Conservation (phyloP, 371 early-diverging fungal species). For the Mucor racemosus region DNA sequence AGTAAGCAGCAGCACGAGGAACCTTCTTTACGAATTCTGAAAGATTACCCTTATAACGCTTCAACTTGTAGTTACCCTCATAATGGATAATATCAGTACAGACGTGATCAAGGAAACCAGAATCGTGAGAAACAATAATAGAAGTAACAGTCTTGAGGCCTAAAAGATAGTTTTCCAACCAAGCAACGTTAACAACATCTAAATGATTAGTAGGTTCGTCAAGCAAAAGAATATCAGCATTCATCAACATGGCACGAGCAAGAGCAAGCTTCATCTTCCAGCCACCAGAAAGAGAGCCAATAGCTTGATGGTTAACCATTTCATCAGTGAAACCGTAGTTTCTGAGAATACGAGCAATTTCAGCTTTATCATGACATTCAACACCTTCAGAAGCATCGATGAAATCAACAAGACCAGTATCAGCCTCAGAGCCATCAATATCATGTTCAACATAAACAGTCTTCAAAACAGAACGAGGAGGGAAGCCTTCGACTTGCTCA, state of each 20-base stretch:
- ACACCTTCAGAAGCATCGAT: constrained; percentile 60
- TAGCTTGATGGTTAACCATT: constrained; percentile 62
- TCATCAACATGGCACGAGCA: constrained; percentile 80
- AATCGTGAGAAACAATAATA: constrained; percentile 90
- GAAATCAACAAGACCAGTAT: constrained; percentile 71
- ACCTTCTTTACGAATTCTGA: constrained; percentile 79
- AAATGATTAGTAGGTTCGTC: constrained; percentile 95
- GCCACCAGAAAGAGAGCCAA: constrained; percentile 84
- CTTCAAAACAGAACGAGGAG: constrained; percentile 68
- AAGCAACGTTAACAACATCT: constrained; percentile 81
- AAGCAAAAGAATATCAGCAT: constrained; percentile 84
- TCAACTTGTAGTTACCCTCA: constrained; percentile 71
- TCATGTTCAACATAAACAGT: constrained; percentile 81
- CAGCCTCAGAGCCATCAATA: constrained; percentile 75
- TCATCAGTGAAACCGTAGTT: constrained; percentile 75
- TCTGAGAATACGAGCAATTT: constrained; percentile 61
- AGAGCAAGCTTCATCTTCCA: constrained; percentile 91
- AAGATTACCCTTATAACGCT: constrained; percentile 83
- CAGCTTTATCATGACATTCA: constrained; percentile 54
- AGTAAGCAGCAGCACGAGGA: constrained; percentile 81
- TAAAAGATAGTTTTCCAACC: constrained; percentile 82
- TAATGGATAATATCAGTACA: constrained; percentile 85
- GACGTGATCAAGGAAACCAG: constrained; percentile 83
- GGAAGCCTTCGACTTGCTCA: constrained; percentile 80
- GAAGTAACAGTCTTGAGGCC: constrained; percentile 73